Percentiles rank a stretch among this genome's conserved stretches.
These are phyloP conservation scores for Plasmodiophora brassicae DNA, from an alignment of 208 protist genomes.

Conservation along the genomic window DNA sequence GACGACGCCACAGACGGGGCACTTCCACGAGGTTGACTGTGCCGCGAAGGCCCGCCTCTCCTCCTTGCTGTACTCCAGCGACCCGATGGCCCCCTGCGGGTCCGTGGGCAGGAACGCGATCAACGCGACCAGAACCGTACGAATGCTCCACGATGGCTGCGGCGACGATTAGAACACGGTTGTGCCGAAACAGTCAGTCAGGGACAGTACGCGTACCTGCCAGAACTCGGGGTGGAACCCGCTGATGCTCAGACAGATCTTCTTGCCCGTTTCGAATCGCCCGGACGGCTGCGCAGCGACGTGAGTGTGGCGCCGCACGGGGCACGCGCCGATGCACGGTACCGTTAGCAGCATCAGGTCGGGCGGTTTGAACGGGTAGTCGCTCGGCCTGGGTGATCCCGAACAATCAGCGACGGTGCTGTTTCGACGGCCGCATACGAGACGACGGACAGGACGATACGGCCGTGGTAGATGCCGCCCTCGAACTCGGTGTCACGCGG, in stretches of 20 bases:
- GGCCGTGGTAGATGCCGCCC: constrained; percentile 89
- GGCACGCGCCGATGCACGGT: not conserved
- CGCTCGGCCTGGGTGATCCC: constrained; percentile 27
- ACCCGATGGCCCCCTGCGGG: constrained; percentile 65
- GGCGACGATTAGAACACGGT: not conserved
- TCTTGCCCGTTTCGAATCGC: constrained; percentile 68
- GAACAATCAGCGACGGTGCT: too few species aligned
- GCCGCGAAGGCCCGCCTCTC: constrained; percentile 45
- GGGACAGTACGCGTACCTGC: constrained; percentile 40
- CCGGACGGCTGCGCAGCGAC: constrained; percentile 65
- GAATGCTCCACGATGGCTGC: constrained; percentile 48
- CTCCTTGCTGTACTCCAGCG: constrained; percentile 58
- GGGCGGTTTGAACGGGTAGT: constrained; percentile 92
- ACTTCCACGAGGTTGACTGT: not conserved
- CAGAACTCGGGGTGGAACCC: constrained; percentile 71
- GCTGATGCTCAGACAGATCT: constrained; percentile 74
- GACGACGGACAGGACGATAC: constrained; percentile 76
- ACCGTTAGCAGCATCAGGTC: constrained; percentile 70
- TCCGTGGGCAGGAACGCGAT: constrained; percentile 70
- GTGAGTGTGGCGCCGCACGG: not conserved
- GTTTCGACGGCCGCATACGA: not conserved
- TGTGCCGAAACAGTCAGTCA: not conserved
- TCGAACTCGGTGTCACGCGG: constrained; percentile 76
- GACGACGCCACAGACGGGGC: not conserved
- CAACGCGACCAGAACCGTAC: constrained; percentile 66